These are phyloP conservation scores for Cystofilobasidium ferigula DNA, from an alignment of 768 basidiomycete genomes.

Conservation along the genomic window DNA sequence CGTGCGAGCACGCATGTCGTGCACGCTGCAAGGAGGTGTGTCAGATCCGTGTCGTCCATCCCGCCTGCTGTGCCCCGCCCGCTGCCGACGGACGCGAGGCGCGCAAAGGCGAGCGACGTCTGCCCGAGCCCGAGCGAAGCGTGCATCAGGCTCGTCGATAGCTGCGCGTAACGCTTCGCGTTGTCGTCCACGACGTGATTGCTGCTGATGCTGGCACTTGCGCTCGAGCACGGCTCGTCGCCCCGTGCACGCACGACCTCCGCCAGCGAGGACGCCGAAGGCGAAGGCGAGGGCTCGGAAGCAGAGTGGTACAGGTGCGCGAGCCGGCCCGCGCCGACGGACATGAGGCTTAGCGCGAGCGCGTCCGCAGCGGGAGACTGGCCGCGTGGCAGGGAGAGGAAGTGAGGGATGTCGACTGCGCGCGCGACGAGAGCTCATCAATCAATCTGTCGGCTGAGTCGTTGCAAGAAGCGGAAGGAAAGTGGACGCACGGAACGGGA, in stretches of 20 bases:
- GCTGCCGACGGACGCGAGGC: not conserved
- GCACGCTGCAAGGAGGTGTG: not conserved
- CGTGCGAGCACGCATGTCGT: not conserved
- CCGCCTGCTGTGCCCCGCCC: not conserved
- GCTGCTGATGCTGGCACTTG: too few relatives aligned
- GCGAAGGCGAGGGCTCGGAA: not conserved
- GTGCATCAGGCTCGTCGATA: not conserved
- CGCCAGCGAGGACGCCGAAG: too few relatives aligned
- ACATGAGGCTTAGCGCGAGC: not conserved
- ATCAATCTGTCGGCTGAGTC: too few relatives aligned
- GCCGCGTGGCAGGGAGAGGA: not conserved
- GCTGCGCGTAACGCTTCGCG: not conserved
- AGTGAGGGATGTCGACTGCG: conserved; percentile 5
- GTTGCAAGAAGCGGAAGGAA: not conserved
- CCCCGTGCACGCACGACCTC: too few relatives aligned
- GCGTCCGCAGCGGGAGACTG: not conserved
- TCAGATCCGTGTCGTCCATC: not conserved
- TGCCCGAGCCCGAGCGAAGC: not conserved
- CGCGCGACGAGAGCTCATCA: not conserved
- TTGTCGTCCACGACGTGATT: not conserved
- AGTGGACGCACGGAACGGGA: not conserved
- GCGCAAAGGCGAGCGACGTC: not conserved
- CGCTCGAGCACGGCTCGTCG: too few relatives aligned
- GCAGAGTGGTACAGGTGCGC: not conserved
- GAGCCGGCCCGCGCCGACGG: not conserved